Evolutionary conservation across 495 filamentous ascomycete genomes (phyloP).

Genomic region (Tuber brumale): DNA sequence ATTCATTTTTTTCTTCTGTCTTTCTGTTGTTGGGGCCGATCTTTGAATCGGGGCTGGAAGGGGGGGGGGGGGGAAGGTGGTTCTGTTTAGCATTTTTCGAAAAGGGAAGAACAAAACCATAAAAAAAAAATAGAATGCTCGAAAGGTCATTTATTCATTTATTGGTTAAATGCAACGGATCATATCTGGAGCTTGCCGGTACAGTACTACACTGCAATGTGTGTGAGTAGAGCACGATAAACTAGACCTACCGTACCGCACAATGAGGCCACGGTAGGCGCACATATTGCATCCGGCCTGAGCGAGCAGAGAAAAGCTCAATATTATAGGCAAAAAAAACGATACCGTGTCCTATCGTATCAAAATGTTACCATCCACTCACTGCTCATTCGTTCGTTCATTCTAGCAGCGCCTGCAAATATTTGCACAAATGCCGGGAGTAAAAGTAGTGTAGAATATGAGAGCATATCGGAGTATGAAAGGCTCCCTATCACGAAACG

Average conservation of each 20-base stretch:
- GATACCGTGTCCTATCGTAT: background rate
- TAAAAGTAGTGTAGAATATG: background rate
- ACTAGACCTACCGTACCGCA: background rate
- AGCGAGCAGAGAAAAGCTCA: background rate
- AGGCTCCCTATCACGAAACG: background rate
- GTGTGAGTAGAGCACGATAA: background rate
- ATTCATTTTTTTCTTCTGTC: background rate
- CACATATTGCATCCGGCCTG: background rate
- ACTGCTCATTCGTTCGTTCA: background rate
- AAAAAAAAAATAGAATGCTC: background rate
- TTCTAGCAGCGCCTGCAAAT: background rate
- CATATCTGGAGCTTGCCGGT: background rate
- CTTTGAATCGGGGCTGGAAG: background rate
- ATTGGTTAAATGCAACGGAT: constrained; percentile 1
- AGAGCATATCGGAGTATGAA: background rate
- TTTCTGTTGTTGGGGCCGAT: background rate
- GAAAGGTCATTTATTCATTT: background rate
- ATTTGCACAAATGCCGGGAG: background rate
- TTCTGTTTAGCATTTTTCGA: background rate
- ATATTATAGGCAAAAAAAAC: background rate
- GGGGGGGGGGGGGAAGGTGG: background rate
- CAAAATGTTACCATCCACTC: background rate
- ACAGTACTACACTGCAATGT: background rate
- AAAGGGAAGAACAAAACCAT: background rate
- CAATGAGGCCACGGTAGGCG: background rate